A percentile compares a stretch with the other conserved stretches of the same genome.
phyloP scores from a whole-genome alignment of 179 eudicot species.

The Gypsophila paniculata region DNA sequence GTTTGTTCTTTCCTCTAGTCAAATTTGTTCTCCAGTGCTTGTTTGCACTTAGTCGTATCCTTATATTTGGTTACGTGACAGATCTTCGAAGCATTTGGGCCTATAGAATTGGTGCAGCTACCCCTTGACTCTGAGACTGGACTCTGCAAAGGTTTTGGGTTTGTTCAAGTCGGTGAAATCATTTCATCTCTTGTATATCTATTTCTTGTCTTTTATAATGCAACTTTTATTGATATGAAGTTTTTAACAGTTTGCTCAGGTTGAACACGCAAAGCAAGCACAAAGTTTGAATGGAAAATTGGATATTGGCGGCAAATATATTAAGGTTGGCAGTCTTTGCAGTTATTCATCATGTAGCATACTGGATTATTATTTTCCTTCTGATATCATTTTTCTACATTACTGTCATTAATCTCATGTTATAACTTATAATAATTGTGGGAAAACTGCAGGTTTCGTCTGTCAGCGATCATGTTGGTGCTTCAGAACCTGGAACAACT shows the following conservation, averaged over 20 bases:
- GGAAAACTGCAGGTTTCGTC: constrained; percentile 61
- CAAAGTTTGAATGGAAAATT: constrained; percentile 72
- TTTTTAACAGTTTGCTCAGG: constrained; percentile 66
- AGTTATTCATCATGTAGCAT: background rate
- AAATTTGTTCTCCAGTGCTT: background rate
- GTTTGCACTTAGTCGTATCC: background rate
- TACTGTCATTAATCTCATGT: background rate
- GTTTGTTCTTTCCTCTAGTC: background rate
- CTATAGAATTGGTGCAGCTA: constrained; percentile 91
- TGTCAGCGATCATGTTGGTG: constrained; percentile 65
- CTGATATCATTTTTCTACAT: background rate
- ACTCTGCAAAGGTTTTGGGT: constrained; percentile 91
- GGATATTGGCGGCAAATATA: constrained; percentile 83
- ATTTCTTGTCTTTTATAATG: background rate
- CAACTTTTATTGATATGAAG: constrained; percentile 10
- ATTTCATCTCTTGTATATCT: background rate
- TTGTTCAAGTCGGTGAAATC: constrained; percentile 67
- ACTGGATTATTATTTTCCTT: background rate
- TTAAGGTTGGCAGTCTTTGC: constrained; percentile 48
- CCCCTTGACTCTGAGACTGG: constrained; percentile 74
- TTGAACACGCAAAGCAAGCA: constrained; percentile 84
- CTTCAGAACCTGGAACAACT: constrained; percentile 65
- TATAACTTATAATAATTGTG: too few species aligned
- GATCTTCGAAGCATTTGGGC: constrained; percentile 92
- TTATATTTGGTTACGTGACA: constrained; percentile 26